These are phyloP conservation scores for Parastagonospora nodorum DNA, from an alignment of 2,329 filamentous ascomycete species.

Conservation along the genomic window DNA sequence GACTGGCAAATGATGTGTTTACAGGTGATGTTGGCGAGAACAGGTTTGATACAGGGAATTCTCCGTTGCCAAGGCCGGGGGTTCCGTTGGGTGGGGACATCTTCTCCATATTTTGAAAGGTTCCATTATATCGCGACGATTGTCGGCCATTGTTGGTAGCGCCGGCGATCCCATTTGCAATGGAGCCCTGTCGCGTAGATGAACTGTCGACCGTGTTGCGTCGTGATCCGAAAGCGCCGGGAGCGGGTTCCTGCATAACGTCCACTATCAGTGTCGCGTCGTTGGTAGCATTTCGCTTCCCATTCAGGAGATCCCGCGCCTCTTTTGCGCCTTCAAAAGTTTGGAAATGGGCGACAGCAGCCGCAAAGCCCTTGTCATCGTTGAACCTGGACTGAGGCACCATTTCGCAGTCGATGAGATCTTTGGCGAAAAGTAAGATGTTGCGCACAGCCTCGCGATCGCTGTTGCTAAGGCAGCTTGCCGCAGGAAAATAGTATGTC, in stretches of 20 bases:
- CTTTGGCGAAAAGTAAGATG: conserved; percentile 69
- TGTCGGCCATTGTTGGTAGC: conserved; percentile 52
- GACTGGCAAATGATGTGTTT: conserved; percentile 69
- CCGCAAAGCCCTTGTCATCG: conserved; percentile 62
- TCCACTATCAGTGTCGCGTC: conserved; percentile 65
- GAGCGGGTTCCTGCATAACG: conserved; percentile 52
- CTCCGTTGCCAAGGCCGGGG: conserved; percentile 59
- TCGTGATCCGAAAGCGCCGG: conserved; percentile 51
- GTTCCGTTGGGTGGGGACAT: conserved; percentile 65
- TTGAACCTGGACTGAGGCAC: conserved; percentile 56
- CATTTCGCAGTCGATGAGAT: conserved; percentile 64
- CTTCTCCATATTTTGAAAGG: conserved; percentile 66
- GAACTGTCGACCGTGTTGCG: conserved; percentile 61
- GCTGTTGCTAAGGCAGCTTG: conserved; percentile 62
- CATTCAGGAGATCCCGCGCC: conserved; percentile 63
- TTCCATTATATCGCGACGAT: conserved; percentile 64
- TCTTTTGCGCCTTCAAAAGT: conserved; percentile 63
- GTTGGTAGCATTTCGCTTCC: conserved; percentile 65
- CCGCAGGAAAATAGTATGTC: conserved; percentile 60
- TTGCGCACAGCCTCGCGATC: conserved; percentile 63
- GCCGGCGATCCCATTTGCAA: conserved; percentile 52
- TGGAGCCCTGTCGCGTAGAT: conserved; percentile 49
- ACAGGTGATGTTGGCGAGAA: conserved; percentile 78
- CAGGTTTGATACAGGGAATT: conserved; percentile 67
- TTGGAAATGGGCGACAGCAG: conserved; percentile 64